Evolutionary conservation across 164 flowering plant species (phyloP), one percentile per base, ranked within the genome.

Genomic region (Umbellularia californica): DNA sequence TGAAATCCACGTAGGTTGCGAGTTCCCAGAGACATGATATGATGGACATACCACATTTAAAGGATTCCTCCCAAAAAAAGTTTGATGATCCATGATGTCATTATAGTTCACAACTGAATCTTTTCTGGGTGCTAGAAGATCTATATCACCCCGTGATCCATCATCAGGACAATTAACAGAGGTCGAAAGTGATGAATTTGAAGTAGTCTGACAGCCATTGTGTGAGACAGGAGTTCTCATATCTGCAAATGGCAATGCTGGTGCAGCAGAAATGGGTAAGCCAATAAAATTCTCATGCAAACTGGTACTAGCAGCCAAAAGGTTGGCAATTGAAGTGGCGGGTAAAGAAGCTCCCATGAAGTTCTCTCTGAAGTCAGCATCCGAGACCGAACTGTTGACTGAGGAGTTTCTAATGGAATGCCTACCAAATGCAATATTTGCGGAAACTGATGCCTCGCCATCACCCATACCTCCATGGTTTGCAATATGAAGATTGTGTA

Each of bases 1-100:
- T n/a, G 84, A 74, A 17, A 74, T 71, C 88, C 87, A 87, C 11
- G 70, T 79, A 55, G 72, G 77, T 47, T 78, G 72, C 24, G 80
- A 50, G 65, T 76, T 77, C 69, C 70, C 88, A 1, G 14, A 25
- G 50, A 74, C 50, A 41, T 75, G 72, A 27, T 69, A 64, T 15
- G 84, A 79, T 47, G 80, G 81, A 71, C 77, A 79, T 2, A 71
- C 81, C 0, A 79, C 41, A 71, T 71, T 74, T 28, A 70, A 63
- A 2, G 75, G 73, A 27, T 78, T 24, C 71, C 70, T 80, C 52
- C 75, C 80, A 27, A 69, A 64, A 66, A 79, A 70, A 65, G 77
- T 83, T 12, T 55, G 78, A 35, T 75, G 71, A 60, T 66, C 65
- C 30, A 66, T 58, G 73, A 77, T 70, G 60, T 80, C 76, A 30